phyloP scores from a whole-genome alignment of 805 yeast genomes.

The Candida succiphila region DNA sequence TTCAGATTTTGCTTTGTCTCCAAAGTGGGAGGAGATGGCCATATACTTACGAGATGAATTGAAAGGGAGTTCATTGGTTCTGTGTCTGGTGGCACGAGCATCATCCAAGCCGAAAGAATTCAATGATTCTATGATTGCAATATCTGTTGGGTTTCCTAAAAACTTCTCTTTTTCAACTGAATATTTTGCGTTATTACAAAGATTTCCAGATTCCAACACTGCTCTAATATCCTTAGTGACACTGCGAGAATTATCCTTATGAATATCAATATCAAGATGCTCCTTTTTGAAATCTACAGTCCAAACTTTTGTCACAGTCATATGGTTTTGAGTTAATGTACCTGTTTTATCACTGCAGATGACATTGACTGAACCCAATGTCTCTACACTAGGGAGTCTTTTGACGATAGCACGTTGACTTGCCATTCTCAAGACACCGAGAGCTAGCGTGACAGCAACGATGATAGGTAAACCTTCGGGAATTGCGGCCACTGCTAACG shows the following conservation, averaged over 20 bases:
- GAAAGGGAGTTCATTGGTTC: conserved; percentile 73
- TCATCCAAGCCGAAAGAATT: conserved; percentile 67
- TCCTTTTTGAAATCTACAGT: conserved; percentile 45
- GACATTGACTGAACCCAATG: conserved; percentile 89
- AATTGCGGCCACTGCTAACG: conserved; percentile 97
- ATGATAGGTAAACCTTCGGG: conserved; percentile 98
- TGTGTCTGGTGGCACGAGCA: conserved; percentile 44
- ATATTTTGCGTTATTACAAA: conserved; percentile 68
- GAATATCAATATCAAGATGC: conserved; percentile 32
- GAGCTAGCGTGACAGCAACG: conserved; percentile 93
- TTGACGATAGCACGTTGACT: conserved; percentile 88
- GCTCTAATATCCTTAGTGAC: conserved; percentile 44
- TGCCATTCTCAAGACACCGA: conserved; percentile 97
- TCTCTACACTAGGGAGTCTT: conserved; percentile 90
- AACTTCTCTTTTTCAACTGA: conserved; percentile 60
- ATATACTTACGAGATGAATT: conserved; percentile 77
- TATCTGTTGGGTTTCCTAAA: conserved; percentile 92
- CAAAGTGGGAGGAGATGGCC: conserved; percentile 68
- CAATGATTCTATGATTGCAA: conserved; percentile 75
- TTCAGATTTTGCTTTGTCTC: conserved; percentile 44
- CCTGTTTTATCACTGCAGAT: conserved; percentile 91
- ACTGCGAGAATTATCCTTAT: conserved; percentile 29
- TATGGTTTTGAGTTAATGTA: conserved; percentile 81
- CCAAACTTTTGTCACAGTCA: conserved; percentile 85
- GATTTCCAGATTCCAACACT: conserved; percentile 54